Evolutionary conservation across 495 filamentous ascomycete genomes (phyloP), one percentile per base, ranked within the genome.

Genomic region (Achaetomiella virescens): DNA sequence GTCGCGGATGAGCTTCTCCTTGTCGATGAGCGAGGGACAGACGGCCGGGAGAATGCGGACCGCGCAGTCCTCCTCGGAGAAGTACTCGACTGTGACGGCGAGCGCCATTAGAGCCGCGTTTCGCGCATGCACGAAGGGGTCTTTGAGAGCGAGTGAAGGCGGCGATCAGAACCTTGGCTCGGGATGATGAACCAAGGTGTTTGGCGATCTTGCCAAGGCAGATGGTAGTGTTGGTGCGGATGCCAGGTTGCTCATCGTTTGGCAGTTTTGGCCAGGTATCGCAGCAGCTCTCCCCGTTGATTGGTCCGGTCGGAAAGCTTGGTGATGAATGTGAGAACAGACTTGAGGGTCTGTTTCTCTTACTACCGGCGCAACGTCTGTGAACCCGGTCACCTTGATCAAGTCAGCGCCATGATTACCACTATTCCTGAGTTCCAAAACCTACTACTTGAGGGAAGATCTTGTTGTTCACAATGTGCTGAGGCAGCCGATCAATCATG

Each of bases 211-310:
- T 96, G 14, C 93, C 93, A 10, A 98, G 72, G 65, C 93, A 97
- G 27, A 98, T 97, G 0, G 95, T 97, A 0, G 93, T 98, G 66
- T 98, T 98, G 7, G 93, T 98, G 56, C 93, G 82, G 50, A 98
- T 98, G 7, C 93, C 93, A 17, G 95, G 92, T 63, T 98, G 92
- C 64, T 97, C 92, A 59, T 98, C 93, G 61, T 97, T n/a, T 97
- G 36, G 93, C 88, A 7, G 92, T 97, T 65, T 96, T 96, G 49
- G 93, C 95, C 21, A 98, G 77, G 66, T 95, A 87, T 66, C 86
- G 88, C 31, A 98, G 72, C 11, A 98, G 73, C 60, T 98, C 93
- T 98, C 93, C 48, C 95, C 93, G 62, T 98, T 97, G 62, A 97
- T 82, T n/a, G 21, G 86, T 89, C 33, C 93, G 81, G 63, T 98